A percentile compares a stretch with the other conserved stretches of the same genome.
Evolutionary conservation across 306 rosid genomes (phyloP).

Genomic region (Cicer pinnatifidum): DNA sequence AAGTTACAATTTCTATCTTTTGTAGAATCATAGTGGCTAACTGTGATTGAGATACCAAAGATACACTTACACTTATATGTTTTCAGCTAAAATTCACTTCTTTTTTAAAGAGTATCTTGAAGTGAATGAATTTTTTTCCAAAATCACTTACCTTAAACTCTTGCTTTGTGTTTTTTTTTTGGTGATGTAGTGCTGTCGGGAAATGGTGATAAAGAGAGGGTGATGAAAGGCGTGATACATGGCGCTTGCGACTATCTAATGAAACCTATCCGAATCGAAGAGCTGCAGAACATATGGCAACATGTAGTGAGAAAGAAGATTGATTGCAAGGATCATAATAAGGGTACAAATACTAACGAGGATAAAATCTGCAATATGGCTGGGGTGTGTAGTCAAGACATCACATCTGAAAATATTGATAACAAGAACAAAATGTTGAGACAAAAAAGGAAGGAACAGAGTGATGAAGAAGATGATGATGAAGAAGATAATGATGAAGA

Average conservation of each 20-base stretch:
- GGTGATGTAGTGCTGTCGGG: conserved; percentile 71
- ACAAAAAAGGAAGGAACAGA: conserved; percentile 63
- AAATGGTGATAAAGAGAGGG: conserved; percentile 67
- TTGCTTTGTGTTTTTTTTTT: not conserved
- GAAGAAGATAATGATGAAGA: conserved; percentile 67
- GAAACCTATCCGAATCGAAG: conserved; percentile 79
- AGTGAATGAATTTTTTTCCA: too few species aligned
- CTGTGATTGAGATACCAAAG: too few species aligned
- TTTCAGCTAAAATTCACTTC: conserved; percentile 12
- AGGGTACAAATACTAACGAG: conserved; percentile 17
- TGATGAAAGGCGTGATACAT: conserved; percentile 83
- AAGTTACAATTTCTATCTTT: too few species aligned
- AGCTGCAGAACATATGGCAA: conserved; percentile 87
- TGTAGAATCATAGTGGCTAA: too few species aligned
- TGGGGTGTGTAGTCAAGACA: conserved; percentile 47
- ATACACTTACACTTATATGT: too few species aligned
- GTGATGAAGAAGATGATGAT: conserved; percentile 40
- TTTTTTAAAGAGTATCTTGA: not conserved
- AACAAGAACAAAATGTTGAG: conserved; percentile 45
- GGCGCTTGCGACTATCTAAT: conserved; percentile 88
- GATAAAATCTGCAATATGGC: conserved; percentile 43
- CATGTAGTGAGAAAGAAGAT: conserved; percentile 74
- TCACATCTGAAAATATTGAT: conserved; percentile 42
- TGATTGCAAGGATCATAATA: conserved; percentile 55
- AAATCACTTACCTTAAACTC: too few species aligned